Evolutionary conservation across 2,329 filamentous ascomycete species (phyloP), one percentile per base, ranked within the genome.

Genomic region (Cladosporium colombiae): DNA sequence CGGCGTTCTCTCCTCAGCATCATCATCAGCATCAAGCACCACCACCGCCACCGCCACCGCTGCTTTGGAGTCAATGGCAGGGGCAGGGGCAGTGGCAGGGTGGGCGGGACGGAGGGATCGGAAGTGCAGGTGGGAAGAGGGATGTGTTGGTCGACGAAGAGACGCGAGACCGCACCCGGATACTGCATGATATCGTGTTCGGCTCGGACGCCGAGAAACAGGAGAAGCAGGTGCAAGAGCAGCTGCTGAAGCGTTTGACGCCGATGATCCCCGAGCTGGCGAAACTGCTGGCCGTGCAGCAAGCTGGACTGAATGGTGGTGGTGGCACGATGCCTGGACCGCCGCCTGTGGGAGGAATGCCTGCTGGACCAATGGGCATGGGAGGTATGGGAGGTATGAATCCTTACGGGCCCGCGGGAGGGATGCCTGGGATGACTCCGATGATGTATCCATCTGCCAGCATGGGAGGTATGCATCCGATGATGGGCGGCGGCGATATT

Each of bases 251-350:
- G 62, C 71, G 66, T 21, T 40, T 73, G 31, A 68, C 70, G 63
- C 71, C 72, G 59, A 67, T 72, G 64, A 62, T 70, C 64, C 72
- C 72, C 53, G 68, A 70, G 66, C 53, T 72, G 62, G 63, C 57
- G 27, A 68, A 68, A 58, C 67, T 71, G 70, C 66, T 68, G 50
- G 57, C 33, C 16, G 13, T 50, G 58, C 66, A 64, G 52, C 60
- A 67, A 46, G 37, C 56, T 25, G 31, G 53, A 7, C 56, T 60
- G 61, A 66, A 18, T 40, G 55, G 55, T 16, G 55, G 46, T 21
- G 60, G 35, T 21, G 56, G 53, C 31, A 59, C 56, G 29, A 64
- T 64, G 61, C 55, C 62, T 53, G 49, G 23, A 3, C 23, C 23
- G 14, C 23, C 23, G 49, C 49, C 49, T 18, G 23, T 14, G 11